A percentile compares a stretch with the other conserved stretches of the same genome.
These are phyloP conservation scores for Phalaenopsis hybrid DNA, from an alignment of 116 monocot species.

Conservation along the genomic window DNA sequence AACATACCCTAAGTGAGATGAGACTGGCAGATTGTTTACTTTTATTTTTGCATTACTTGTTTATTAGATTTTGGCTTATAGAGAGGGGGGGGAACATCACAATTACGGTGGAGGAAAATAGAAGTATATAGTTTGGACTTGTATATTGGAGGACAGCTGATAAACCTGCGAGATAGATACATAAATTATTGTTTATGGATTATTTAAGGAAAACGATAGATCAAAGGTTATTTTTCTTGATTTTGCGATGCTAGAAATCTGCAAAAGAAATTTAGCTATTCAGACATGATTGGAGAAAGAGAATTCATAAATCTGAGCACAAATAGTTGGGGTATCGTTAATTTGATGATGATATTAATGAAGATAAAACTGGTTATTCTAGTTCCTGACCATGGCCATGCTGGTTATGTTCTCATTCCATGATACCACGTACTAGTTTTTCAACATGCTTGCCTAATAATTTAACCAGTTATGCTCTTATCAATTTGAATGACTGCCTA, in stretches of 20 bases:
- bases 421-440: not conserved
- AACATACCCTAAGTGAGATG: not conserved
- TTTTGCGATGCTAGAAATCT: too few species aligned
- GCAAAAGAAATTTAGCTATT: too few species aligned
- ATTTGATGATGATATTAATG: not conserved
- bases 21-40: not conserved
- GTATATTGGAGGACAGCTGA: not conserved
- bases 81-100: not conserved
- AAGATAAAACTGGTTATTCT: not conserved
- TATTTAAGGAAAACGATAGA: too few species aligned
- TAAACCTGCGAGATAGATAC: not conserved
- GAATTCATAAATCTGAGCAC: not conserved
- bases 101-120: not conserved
- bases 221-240: too few species aligned
- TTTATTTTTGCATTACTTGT: not conserved
- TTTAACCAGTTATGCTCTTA: not conserved
- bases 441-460: not conserved
- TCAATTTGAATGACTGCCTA: not conserved
- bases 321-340: not conserved
- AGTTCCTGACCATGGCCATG: not conserved
- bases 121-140: not conserved
- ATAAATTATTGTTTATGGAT: not conserved
- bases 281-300: not conserved
- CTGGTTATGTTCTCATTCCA: not conserved
- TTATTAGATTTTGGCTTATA: not conserved